Conservation (phyloP, 176 grass and related monocot genomes). For the Hyparrhenia diplandra region DNA sequence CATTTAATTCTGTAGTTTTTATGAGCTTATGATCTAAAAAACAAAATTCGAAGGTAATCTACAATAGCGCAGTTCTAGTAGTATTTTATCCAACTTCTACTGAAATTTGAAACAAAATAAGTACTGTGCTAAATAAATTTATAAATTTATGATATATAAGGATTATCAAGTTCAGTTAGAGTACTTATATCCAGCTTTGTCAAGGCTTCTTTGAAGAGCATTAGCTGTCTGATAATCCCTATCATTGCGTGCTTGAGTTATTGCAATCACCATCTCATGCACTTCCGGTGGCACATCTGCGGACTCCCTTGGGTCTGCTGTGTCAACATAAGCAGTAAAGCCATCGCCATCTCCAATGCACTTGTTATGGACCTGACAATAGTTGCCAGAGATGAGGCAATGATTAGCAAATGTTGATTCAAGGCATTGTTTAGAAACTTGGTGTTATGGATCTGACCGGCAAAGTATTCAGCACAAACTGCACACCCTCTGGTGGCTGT, state of each 20-base stretch:
- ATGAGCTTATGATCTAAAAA: neutral
- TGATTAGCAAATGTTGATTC: neutral
- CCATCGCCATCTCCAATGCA: slow-evolving; percentile 58
- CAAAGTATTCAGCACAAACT: slow-evolving; percentile 40
- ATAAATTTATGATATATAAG: neutral
- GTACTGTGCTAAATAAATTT: slow-evolving; percentile 3
- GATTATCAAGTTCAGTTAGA: slow-evolving; percentile 1
- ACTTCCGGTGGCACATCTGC: slow-evolving; percentile 19
- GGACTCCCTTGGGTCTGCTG: slow-evolving; percentile 30
- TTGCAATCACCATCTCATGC: slow-evolving; percentile 26
- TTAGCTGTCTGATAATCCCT: slow-evolving; percentile 25
- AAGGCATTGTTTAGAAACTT: neutral
- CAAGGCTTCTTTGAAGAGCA: slow-evolving; percentile 9
- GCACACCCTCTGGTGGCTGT: slow-evolving; percentile 17
- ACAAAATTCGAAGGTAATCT: neutral
- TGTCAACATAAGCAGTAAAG: slow-evolving; percentile 47
- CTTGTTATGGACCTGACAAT: slow-evolving; percentile 25
- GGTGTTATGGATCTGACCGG: slow-evolving; percentile 19
- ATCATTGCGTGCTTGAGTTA: slow-evolving; percentile 19
- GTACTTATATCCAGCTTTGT: slow-evolving; percentile 48
- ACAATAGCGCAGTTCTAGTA: neutral
- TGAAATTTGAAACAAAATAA: neutral
- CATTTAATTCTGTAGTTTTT: neutral
- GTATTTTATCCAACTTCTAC: neutral
- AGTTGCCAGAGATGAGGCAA: neutral